Evolutionary conservation across 768 basidiomycete genomes (phyloP).

Genomic region (Candolleomyces efflorescens): DNA sequence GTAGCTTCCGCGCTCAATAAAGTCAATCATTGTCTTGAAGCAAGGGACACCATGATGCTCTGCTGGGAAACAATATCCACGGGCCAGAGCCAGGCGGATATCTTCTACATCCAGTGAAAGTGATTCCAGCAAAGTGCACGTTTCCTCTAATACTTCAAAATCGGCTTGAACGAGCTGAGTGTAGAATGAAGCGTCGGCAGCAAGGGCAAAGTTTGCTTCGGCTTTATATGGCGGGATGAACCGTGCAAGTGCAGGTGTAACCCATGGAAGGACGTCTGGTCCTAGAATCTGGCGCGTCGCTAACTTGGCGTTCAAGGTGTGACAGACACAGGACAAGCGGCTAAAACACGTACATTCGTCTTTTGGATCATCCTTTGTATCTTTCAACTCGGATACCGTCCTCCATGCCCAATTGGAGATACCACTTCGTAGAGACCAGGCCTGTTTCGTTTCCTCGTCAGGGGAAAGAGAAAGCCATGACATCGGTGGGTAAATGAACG

Average conservation of each 20-base stretch:
- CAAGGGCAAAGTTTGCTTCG: conserved; percentile 33
- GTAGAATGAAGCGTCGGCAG: conserved; percentile 35
- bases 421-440: conserved; percentile 62
- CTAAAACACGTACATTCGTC: conserved; percentile 6
- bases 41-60: conserved; percentile 56
- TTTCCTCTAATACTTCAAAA: conserved; percentile 69
- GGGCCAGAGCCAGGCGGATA: conserved; percentile 66
- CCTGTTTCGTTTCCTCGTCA: conserved; percentile 37
- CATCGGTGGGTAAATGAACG: conserved; percentile 68
- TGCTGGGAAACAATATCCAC: conserved; percentile 54
- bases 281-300: conserved; percentile 53
- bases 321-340: background rate
- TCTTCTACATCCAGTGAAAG: conserved; percentile 76
- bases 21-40: conserved; percentile 60
- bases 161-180: conserved; percentile 55
- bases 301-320: conserved; percentile 16
- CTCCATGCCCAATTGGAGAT: conserved; percentile 79
- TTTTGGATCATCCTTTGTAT: conserved; percentile 68
- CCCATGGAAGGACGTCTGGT: conserved; percentile 57
- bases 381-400: conserved; percentile 66
- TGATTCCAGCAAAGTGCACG: conserved; percentile 72
- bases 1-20: conserved; percentile 71
- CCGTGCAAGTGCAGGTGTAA: conserved; percentile 52
- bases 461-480: conserved; percentile 44
- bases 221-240: conserved; percentile 54